Evolutionary conservation across 2,329 filamentous ascomycete genomes (phyloP).

Genomic region (Pseudogymnoascus sp.): DNA sequence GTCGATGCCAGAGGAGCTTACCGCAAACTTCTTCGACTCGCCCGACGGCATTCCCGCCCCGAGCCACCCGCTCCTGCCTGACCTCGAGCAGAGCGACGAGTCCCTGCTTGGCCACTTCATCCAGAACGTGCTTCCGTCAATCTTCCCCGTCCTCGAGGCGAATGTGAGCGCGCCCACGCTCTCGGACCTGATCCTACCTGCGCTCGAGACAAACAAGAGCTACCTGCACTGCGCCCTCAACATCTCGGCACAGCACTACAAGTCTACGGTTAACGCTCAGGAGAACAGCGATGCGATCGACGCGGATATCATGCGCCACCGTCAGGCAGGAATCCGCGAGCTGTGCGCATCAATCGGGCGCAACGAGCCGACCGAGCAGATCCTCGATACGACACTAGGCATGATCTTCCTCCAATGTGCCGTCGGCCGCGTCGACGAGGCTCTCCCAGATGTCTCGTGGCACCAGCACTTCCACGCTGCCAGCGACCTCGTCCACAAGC

Average conservation of each 20-base stretch:
- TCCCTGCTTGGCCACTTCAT: constrained; percentile 86
- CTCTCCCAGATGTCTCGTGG: constrained; percentile 88
- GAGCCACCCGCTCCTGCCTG: constrained; percentile 27
- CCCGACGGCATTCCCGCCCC: constrained; percentile 53
- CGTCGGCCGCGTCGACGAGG: constrained; percentile 79
- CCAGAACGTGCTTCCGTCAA: constrained; percentile 74
- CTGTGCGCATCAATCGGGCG: constrained; percentile 75
- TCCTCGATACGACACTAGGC: constrained; percentile 84
- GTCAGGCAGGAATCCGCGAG: constrained; percentile 78
- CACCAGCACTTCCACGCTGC: constrained; percentile 94
- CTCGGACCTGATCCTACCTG: constrained; percentile 77
- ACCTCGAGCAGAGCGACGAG: constrained; percentile 83
- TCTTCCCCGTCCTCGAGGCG: constrained; percentile 87
- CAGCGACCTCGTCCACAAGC: constrained; percentile 75
- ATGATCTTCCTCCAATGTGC: constrained; percentile 97
- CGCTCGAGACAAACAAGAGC: constrained; percentile 82
- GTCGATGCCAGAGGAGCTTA: constrained; percentile 57
- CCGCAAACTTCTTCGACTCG: constrained; percentile 76
- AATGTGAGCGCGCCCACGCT: constrained; percentile 80
- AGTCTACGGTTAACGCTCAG: constrained; percentile 56
- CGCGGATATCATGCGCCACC: constrained; percentile 85
- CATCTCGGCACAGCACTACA: constrained; percentile 86
- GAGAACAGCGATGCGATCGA: constrained; percentile 69
- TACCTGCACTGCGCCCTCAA: constrained; percentile 95
- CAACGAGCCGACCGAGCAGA: constrained; percentile 78